phyloP scores from a whole-genome alignment of 495 filamentous ascomycete genomes.

The Friedmanniomyces simplex region DNA sequence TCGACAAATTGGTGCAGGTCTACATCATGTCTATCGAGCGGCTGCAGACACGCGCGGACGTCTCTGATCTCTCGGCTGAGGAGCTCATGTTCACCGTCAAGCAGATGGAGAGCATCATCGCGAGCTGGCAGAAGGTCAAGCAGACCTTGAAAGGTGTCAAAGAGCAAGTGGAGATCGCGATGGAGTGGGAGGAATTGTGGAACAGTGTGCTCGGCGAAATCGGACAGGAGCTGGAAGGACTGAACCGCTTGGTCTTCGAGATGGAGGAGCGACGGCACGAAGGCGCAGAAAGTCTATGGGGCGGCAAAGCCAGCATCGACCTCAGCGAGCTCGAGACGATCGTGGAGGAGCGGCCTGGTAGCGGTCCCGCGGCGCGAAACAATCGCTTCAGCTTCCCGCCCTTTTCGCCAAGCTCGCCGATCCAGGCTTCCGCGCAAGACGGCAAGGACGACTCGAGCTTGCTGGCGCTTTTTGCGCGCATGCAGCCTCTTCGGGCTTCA shows the following conservation, averaged over 20 bases:
- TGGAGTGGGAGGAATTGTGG: slow-evolving; percentile 99
- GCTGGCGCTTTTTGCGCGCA: slow-evolving; percentile 79
- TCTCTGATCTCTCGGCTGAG: slow-evolving; percentile 53
- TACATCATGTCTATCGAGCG: slow-evolving; percentile 87
- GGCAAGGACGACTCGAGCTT: slow-evolving; percentile 60
- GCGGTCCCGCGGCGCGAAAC: slow-evolving; percentile 38
- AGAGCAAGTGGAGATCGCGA: slow-evolving; percentile 83
- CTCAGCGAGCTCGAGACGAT: slow-evolving; percentile 89
- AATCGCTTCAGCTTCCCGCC: slow-evolving; percentile 57
- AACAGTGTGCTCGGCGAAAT: slow-evolving; percentile 88
- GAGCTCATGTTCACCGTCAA: slow-evolving; percentile 60
- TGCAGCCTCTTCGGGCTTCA: slow-evolving; percentile 87
- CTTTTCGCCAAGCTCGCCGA: slow-evolving; percentile 41
- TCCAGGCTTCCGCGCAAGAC: slow-evolving; percentile 46
- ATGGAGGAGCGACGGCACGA: slow-evolving; percentile 89
- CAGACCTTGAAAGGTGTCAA: slow-evolving; percentile 65
- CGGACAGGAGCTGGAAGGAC: slow-evolving; percentile 73
- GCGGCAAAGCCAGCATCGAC: slow-evolving; percentile 47
- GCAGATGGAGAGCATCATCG: slow-evolving; percentile 77
- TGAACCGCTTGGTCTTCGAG: slow-evolving; percentile 77
- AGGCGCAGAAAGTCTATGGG: slow-evolving; percentile 45
- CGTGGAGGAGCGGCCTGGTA: slow-evolving; percentile 70
- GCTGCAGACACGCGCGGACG: slow-evolving; percentile 70
- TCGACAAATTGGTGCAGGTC: slow-evolving; percentile 76
- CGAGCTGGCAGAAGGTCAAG: slow-evolving; percentile 76